Base-by-base conservation (phyloP, 306 rosid genomes). In the Cucurbita pepo region DNA sequence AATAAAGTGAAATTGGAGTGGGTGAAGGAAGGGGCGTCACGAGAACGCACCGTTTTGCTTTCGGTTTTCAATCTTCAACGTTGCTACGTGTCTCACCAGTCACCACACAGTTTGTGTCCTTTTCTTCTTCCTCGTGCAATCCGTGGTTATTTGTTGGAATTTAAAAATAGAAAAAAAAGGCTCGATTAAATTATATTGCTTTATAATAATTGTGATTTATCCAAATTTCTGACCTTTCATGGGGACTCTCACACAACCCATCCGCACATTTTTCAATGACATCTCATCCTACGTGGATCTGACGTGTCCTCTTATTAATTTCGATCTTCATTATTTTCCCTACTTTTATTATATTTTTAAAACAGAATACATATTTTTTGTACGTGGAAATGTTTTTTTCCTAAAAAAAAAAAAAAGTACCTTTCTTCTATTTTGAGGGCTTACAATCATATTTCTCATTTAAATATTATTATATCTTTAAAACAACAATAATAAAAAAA, bases 41-140 rank as follows among this genome's bases (percentile, higher is more conserved):
- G 71, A 44, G 18, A 65, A 65, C 5, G 71, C 71, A 65, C 71
- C 71, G 54, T 41, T 65, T 44, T 44, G 38, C n/a, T 65, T 64
- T 58, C 40, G 1, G 13, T 30, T 58, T 58, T 15, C 34, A 48
- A 14, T 48, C 44, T 64, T 59, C 65, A 11, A 59, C 5, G 30
- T 34, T 7, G 10, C n/a, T 15, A 59, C 65, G n/a, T 30, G 9
- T 59, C 43, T 30, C 40, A 34, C 43, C 43, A 5, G 34, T 30
- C 34, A 30, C 34, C 40, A 25, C 43, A 59, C 30, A 5, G 12
- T n/a, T 7, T n/a, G 11, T 9, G 16, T 10, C 8, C 5, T 43
- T 64, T 19, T 40, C 51, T 37, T 21, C 9, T 18, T 62, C 48
- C 18, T 3, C 70, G 1, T 16, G 47, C 18, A 18, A 0, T 41